phyloP scores from a whole-genome alignment of 768 basidiomycete genomes.

The Crassisporium funariophilum region DNA sequence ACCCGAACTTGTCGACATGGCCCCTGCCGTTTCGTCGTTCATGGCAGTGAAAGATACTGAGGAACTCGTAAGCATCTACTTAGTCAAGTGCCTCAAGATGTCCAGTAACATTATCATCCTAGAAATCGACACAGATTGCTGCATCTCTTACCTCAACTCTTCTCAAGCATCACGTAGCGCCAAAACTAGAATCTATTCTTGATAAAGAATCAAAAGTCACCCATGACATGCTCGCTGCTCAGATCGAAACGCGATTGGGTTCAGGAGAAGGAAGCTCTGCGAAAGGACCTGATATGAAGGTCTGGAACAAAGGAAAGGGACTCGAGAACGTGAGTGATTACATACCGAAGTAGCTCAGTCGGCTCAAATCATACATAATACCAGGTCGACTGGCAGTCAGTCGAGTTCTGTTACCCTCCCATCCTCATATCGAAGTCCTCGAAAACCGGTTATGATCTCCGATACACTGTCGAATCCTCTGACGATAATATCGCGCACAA shows the following conservation, averaged over 20 bases:
- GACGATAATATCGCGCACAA: constrained; percentile 81
- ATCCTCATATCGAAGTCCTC: constrained; percentile 94
- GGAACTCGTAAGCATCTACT: constrained; percentile 66
- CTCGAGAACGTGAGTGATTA: constrained; percentile 65
- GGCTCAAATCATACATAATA: constrained; percentile 5
- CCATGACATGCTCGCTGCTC: constrained; percentile 82
- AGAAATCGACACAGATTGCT: constrained; percentile 82
- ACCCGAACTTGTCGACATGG: constrained; percentile 81
- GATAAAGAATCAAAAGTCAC: constrained; percentile 91
- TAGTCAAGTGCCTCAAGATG: constrained; percentile 7
- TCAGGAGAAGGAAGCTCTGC: constrained; percentile 76
- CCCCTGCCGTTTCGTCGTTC: constrained; percentile 69
- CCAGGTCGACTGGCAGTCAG: constrained; percentile 86
- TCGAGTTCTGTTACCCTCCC: constrained; percentile 93
- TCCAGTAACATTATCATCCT: constrained; percentile 9
- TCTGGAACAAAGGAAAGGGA: constrained; percentile 82
- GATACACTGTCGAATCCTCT: constrained; percentile 84
- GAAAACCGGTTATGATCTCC: constrained; percentile 82
- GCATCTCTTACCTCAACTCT: constrained; percentile 83
- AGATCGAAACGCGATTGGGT: constrained; percentile 88
- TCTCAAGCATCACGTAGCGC: constrained; percentile 81
- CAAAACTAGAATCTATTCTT: constrained; percentile 86
- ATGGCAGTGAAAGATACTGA: constrained; percentile 91
- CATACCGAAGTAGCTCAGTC: constrained; percentile 4
- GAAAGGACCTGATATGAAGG: constrained; percentile 89